Evolutionary conservation across 2,329 filamentous ascomycete species (phyloP), one percentile per base, ranked within the genome.

Genomic region (Thelonectria blattea): DNA sequence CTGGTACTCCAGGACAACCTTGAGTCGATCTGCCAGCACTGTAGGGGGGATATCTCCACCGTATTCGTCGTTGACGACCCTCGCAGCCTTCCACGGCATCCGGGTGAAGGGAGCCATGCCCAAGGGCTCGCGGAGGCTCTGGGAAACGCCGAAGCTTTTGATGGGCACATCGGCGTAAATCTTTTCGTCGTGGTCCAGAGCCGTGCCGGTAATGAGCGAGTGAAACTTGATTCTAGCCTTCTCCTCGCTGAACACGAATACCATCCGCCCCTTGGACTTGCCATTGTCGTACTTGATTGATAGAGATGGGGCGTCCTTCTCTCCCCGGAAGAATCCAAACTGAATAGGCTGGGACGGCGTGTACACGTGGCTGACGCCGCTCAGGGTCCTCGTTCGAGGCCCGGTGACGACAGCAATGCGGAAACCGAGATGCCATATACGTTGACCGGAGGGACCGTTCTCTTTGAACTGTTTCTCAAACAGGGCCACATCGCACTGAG

Each of bases 381-480:
- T 93, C 37, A 96, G 78, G 1, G 90, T 91, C 72, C 93, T 92
- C 52, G 88, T 91, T 62, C 85, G 88, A 2, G 91, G 86, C 9
- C 90, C 90, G 0, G 93, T 96, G 34, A 93, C 85, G 15, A 96
- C 83, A 9, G 90, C 85, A 48, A 97, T 78, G 20, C 93, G 87
- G 77, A 90, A 95, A 0, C 93, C 93, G 43, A 89, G 85, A 73
- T 97, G 93, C 70, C 89, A 85, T 56, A 81, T 87, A 45, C 92
- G 87, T 49, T 84, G 85, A 1, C 91, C 92, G 1, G 87, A 88
- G 1, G 91, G 91, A 62, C 91, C 90, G 43, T 83, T 87, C 66
- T 92, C 85, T 54, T 87, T 87, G 24, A 85, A 80, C 1, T 86
- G 79, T 66, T 85, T 88, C 72, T 96, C 91, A 70, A 94, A 96